Evolutionary conservation across 1,284 basidiomycete species (phyloP).

Genomic region (Moesziomyces parantarcticus): DNA sequence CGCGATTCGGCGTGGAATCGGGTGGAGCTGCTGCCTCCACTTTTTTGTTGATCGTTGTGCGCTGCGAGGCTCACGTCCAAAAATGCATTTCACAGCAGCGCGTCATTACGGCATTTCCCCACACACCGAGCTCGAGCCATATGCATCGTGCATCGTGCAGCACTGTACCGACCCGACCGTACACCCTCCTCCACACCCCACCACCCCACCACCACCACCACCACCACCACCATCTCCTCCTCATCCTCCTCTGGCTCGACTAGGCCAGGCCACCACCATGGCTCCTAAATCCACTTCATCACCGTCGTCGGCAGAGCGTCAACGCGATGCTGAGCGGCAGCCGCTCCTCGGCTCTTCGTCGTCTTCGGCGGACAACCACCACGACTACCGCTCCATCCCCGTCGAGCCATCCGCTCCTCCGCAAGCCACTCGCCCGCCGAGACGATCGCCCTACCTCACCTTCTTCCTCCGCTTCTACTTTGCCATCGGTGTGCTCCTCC

Average conservation of each 20-base stretch:
- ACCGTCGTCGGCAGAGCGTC: constrained; percentile 11
- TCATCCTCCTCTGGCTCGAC: neutral
- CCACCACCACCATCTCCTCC: neutral
- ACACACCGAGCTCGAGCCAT: too few species aligned
- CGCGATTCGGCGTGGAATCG: too few species aligned
- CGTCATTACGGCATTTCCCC: too few species aligned
- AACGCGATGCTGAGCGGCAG: constrained; percentile 28
- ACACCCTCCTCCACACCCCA: too few species aligned
- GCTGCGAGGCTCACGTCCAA: too few species aligned
- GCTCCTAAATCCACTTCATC: constrained; percentile 12
- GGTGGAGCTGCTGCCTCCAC: too few species aligned
- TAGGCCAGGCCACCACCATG: too few species aligned
- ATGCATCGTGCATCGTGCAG: too few species aligned
- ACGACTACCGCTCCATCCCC: constrained; percentile 30
- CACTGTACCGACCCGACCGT: too few species aligned
- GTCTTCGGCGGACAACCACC: neutral
- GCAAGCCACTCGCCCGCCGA: neutral
- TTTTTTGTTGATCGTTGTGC: too few species aligned
- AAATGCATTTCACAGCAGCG: too few species aligned
- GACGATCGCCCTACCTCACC: constrained; percentile 37
- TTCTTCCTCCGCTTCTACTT: constrained; percentile 43
- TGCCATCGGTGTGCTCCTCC: constrained; percentile 31
- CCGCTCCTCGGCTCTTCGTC: constrained; percentile 23
- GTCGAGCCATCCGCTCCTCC: constrained; percentile 4
- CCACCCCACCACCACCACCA: neutral